Base-by-base conservation (phyloP, 2,329 filamentous ascomycete species). In the Aspergillus floridensis region DNA sequence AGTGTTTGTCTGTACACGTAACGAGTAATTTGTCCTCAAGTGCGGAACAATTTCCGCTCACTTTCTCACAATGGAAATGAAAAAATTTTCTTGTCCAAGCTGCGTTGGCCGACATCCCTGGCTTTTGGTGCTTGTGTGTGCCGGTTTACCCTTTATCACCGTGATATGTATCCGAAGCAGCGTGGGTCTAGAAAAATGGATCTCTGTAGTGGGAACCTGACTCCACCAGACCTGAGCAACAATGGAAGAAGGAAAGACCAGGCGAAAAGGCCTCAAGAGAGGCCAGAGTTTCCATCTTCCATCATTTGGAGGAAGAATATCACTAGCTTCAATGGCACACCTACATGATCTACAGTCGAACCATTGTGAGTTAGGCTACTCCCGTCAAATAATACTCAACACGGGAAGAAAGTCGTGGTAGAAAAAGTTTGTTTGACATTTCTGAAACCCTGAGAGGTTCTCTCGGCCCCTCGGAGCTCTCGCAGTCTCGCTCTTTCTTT, bases 81-180 rank as follows among this genome's bases (percentile, higher is more conserved):
- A 49, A 44, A 50, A 49, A 49, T 22, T 49, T 48, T 46, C 5
- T 55, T 50, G 14, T 21, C 3, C 31, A 41, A 16, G 32, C 44
- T 22, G 41, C 24, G 59, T 56, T 48, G 50, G 51, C 31, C 58
- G 57, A 62, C 44, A 32, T 48, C 29, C 51, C 31, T 46, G 53
- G 29, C 22, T n/a, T 46, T 46, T 35, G 26, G 26, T 29, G 26
- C 8, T 29, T 29, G 26, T 29, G 48, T 57, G 63, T 63, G 63
- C 63, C 61, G 61, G 61, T 55, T 63, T 60, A 53, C 49, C 52
- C 59, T 58, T 29, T 62, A 60, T 57, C 53, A 54, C 56, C 29
- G 31, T 62, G 52, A 58, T 46, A 60, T 58, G 62, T 53, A 58
- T 56, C 55, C 55, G 51, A 59, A 22, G 38, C 38, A 38, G 53